Evolutionary conservation across 495 filamentous ascomycete species (phyloP).

Genomic region (Copromyces sp.): DNA sequence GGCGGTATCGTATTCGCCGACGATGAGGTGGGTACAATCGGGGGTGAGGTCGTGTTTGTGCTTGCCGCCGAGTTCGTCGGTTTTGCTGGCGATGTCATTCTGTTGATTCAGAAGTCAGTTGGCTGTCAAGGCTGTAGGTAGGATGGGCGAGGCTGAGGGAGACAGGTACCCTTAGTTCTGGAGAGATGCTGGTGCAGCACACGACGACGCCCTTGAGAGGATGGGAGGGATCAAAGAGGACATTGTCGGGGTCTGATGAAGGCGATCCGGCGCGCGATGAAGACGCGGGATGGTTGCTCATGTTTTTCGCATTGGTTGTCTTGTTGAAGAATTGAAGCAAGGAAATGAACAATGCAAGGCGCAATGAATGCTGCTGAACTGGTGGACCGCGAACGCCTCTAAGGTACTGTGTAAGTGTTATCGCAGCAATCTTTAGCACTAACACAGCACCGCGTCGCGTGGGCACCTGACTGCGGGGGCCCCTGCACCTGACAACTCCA

Average conservation of each 20-base stretch:
- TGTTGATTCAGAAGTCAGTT: slow-evolving; percentile 21
- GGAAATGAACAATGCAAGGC: not conserved
- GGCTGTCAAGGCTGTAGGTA: slow-evolving; percentile 8
- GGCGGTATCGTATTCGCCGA: slow-evolving; percentile 73
- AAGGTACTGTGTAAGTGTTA: no score
- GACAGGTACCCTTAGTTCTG: slow-evolving; percentile 65
- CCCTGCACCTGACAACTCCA: not conserved
- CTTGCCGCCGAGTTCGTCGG: slow-evolving; percentile 72
- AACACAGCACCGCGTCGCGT: not conserved
- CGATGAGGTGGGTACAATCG: slow-evolving; percentile 89
- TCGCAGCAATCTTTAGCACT: not conserved
- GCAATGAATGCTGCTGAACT: not conserved
- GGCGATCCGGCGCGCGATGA: not conserved
- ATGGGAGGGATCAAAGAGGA: slow-evolving; percentile 34
- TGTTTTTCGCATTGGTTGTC: not conserved
- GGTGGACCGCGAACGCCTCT: not conserved
- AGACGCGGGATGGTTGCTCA: not conserved
- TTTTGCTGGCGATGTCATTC: slow-evolving; percentile 59
- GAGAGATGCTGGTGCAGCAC: slow-evolving; percentile 81
- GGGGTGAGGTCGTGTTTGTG: slow-evolving; percentile 88
- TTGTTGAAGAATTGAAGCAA: not conserved
- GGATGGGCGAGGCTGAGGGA: not conserved
- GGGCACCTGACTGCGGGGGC: not conserved
- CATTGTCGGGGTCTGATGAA: slow-evolving; percentile 4
- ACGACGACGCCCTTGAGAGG: slow-evolving; percentile 76